Evolutionary conservation across 2,329 filamentous ascomycete species (phyloP), one percentile per base, ranked within the genome.

Genomic region (Teratosphaeria destructans): DNA sequence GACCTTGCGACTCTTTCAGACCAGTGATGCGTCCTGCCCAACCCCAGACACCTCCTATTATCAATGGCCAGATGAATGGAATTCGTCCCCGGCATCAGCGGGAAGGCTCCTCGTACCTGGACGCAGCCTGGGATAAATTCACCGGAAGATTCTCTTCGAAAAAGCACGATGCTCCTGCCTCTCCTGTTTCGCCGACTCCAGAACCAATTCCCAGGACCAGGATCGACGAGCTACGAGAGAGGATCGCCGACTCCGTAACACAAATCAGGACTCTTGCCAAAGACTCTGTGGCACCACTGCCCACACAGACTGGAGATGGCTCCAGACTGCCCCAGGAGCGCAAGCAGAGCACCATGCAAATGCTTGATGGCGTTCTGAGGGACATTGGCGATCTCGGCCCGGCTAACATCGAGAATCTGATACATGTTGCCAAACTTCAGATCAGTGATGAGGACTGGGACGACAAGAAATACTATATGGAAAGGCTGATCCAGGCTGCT

Each of bases 391-490:
- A 57, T 14, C 64, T 69, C 47, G 67, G 68, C 43, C 60, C 66
- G 52, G 65, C 66, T 5, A 62, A 65, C 1, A 57, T 72, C 53
- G 71, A 71, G 55, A 71, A 71, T 56, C 70, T 77, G 8, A 66
- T 75, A 14, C 67, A 74, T 55, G 73, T 74, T 1, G 61, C 78
- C 54, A 65, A 74, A 23, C 65, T 75, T 2, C 67, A 71, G 39
- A 68, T 70, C 52, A 61, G 73, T n/a, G 81, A 81, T 2, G 74
- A 81, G 52, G 78, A 78, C 7, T 72, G 83, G 16, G 77, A 88
- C 65, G 85, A 88, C 67, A 85, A 82, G 68, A 78, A 79, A 1
- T 84, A 84, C 66, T 73, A 82, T 12, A 85, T 85, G 82, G 83
- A 85, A 67, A 74, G 77, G 27, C 68, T 85, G 60, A 79, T 85